Conservation (phyloP, 1,139 yeast species). For the Saccharomyces hybrid region DNA sequence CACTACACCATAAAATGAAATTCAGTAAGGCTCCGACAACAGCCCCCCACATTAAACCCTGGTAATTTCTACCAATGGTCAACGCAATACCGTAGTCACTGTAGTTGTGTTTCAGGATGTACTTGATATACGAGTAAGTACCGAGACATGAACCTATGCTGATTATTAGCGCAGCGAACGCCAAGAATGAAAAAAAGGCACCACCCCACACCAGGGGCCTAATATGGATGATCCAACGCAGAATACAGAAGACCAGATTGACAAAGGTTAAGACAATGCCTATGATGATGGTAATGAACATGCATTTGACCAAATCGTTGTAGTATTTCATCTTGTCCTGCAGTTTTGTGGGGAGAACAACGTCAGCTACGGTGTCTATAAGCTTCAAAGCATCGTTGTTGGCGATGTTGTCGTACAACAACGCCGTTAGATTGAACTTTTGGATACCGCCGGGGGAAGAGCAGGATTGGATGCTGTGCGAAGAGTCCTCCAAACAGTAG, state of each 20-base stretch:
- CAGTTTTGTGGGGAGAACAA: conserved; percentile 20
- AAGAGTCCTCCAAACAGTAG: conserved; percentile 20
- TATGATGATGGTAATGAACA: conserved; percentile 25
- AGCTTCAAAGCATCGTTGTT: conserved; percentile 16
- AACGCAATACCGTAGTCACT: conserved; percentile 23
- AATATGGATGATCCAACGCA: conserved; percentile 22
- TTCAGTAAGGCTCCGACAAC: conserved; percentile 22
- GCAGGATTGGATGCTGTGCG: conserved; percentile 17
- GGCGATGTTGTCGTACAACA: conserved; percentile 21
- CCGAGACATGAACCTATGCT: conserved; percentile 27
- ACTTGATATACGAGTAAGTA: conserved; percentile 22
- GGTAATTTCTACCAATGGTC: conserved; percentile 19
- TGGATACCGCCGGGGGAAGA: conserved; percentile 29
- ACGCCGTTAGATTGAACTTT: conserved; percentile 18
- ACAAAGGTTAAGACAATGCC: conserved; percentile 24
- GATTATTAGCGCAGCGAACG: conserved; percentile 19
- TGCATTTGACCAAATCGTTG: conserved; percentile 24
- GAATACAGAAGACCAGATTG: conserved; percentile 15
- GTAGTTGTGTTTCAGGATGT: conserved; percentile 16
- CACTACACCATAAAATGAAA: conserved; percentile 20
- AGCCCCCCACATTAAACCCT: conserved; percentile 27
- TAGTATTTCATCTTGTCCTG: conserved; percentile 21
- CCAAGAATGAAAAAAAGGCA: conserved; percentile 17
- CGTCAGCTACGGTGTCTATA: conserved; percentile 17
- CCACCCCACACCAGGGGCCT: conserved; percentile 21